A percentile compares a stretch with the other conserved stretches of the same genome.
These are phyloP conservation scores for Fragaria vesca DNA, from an alignment of 306 rosid species.

Conservation along the genomic window DNA sequence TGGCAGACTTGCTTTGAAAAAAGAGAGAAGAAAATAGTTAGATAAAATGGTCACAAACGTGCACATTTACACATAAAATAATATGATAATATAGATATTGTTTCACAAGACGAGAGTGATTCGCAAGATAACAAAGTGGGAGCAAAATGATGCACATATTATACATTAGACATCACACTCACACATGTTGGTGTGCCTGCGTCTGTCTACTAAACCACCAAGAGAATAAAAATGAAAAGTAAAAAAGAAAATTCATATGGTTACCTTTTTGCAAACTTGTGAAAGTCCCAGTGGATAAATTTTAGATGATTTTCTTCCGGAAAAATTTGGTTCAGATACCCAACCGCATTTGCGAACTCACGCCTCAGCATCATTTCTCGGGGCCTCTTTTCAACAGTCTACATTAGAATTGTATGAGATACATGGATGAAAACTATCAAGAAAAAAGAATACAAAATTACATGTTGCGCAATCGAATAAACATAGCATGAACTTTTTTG, in stretches of 20 bases:
- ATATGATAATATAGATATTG: background rate
- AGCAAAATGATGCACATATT: background rate
- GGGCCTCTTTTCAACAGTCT: constrained; percentile 96
- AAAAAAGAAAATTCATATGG: background rate
- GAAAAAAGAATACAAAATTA: constrained; percentile 5
- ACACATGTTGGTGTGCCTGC: background rate
- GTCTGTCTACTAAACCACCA: background rate
- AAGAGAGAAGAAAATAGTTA: constrained; percentile 37
- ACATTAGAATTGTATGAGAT: constrained; percentile 34
- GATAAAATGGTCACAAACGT: background rate
- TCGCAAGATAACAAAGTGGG: background rate
- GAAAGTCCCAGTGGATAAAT: constrained; percentile 97
- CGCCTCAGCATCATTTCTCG: constrained; percentile 99
- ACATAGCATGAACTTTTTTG: background rate
- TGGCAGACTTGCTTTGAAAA: constrained; percentile 89
- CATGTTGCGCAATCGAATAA: background rate
- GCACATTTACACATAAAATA: background rate
- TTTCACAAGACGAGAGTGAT: background rate
- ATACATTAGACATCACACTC: background rate
- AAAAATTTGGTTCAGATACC: constrained; percentile 80
- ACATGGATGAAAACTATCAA: constrained; percentile 10
- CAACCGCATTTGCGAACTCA: constrained; percentile 88
- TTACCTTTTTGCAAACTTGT: constrained; percentile 94
- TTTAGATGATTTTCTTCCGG: constrained; percentile 72
- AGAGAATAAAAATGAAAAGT: background rate